Percentiles rank a stretch among this genome's conserved stretches.
phyloP scores from a whole-genome alignment of 192 early-diverging fungal species.

The Chytriomyces confervae region DNA sequence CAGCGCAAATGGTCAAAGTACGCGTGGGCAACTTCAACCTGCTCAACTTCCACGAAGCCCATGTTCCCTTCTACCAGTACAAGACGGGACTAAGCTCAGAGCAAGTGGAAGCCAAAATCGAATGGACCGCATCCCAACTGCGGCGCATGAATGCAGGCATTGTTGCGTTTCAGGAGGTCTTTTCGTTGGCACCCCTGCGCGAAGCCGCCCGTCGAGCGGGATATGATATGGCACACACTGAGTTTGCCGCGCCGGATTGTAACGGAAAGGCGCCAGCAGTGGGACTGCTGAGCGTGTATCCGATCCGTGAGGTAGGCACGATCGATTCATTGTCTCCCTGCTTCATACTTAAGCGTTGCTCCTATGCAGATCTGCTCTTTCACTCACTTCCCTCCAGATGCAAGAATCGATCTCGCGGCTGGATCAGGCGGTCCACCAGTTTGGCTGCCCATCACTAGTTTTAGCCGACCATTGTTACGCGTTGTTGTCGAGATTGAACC shows the following conservation, averaged over 20 bases:
- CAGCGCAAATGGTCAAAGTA: background rate
- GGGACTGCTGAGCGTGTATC: constrained; percentile 6
- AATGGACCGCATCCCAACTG: constrained; percentile 26
- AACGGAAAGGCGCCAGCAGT: constrained; percentile 14
- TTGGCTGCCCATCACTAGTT: background rate
- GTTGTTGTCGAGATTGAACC: constrained; percentile 13
- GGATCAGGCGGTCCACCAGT: constrained; percentile 15
- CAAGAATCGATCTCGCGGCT: constrained; percentile 1
- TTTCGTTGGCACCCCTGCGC: constrained; percentile 7
- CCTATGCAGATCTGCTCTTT: background rate
- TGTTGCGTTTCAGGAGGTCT: constrained; percentile 29
- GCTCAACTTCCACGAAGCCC: constrained; percentile 21
- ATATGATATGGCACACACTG: constrained; percentile 11
- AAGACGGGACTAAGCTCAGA: background rate
- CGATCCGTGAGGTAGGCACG: background rate
- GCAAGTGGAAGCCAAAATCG: constrained; percentile 30
- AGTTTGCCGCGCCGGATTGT: background rate
- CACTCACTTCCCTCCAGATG: constrained; percentile 17
- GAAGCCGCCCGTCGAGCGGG: constrained; percentile 23
- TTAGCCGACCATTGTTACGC: constrained; percentile 20
- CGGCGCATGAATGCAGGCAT: constrained; percentile 18
- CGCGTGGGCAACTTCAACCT: constrained; percentile 26
- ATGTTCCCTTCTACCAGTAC: constrained; percentile 22
- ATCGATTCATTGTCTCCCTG: too few relatives aligned
- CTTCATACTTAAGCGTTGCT: background rate